Percentiles rank a stretch among this genome's conserved stretches.
These are phyloP conservation scores for Lasiosphaeria miniovina DNA, from an alignment of 495 filamentous ascomycete species.

Conservation along the genomic window DNA sequence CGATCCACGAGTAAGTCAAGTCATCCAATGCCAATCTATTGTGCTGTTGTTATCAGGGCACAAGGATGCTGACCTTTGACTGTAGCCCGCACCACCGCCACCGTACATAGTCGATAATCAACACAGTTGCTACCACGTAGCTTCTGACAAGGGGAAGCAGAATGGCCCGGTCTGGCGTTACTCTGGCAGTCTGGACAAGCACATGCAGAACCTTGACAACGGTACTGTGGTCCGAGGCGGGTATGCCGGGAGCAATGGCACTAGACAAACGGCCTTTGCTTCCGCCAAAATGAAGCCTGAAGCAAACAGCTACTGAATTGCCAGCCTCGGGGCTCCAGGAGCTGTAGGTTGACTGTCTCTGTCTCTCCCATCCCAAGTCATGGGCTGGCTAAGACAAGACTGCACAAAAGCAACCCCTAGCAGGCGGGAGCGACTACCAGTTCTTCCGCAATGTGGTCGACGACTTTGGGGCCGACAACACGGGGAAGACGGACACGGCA, in stretches of 20 bases:
- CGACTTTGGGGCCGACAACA: slow-evolving; percentile 12
- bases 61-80: background rate
- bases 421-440: background rate
- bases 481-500: background rate
- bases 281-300: background rate
- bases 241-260: background rate
- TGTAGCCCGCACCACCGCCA: slow-evolving; percentile 15
- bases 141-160: slow-evolving; percentile 17
- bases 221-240: slow-evolving; percentile 10
- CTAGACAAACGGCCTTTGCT: background rate
- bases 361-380: background rate
- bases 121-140: slow-evolving; percentile 16
- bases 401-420: background rate
- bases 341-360: background rate
- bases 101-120: slow-evolving; percentile 22
- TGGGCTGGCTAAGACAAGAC: background rate
- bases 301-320: slow-evolving; percentile 1
- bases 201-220: slow-evolving; percentile 5
- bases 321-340: slow-evolving; percentile 4
- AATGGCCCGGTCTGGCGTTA: slow-evolving; percentile 19
- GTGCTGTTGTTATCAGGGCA: background rate
- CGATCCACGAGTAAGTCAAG: too few relatives aligned
- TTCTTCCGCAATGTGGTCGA: slow-evolving; percentile 9
- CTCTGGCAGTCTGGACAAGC: slow-evolving; percentile 10
- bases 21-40: background rate